Evolutionary conservation across 1,284 basidiomycete species (phyloP).

Genomic region (Tylopilus sp.): DNA sequence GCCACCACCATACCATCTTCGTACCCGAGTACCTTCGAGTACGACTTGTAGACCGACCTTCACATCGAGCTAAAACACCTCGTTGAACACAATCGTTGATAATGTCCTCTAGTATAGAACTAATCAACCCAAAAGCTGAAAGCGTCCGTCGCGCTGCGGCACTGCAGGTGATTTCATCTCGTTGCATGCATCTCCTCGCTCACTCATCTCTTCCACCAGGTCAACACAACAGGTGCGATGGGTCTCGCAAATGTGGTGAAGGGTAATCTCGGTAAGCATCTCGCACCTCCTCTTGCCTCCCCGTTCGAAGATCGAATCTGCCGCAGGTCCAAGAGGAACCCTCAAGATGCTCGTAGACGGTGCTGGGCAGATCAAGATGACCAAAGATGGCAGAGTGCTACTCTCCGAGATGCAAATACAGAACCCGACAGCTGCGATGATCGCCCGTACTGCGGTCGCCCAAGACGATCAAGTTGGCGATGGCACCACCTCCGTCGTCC

Average conservation of each 20-base stretch:
- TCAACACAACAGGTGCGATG: slow-evolving; percentile 91
- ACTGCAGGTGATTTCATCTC: slow-evolving; percentile 68
- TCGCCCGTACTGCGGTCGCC: slow-evolving; percentile 95
- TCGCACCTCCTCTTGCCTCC: slow-evolving; percentile 18
- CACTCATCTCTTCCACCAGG: slow-evolving; percentile 45
- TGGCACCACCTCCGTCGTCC: slow-evolving; percentile 96
- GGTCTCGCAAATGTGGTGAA: slow-evolving; percentile 97
- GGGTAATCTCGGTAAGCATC: slow-evolving; percentile 81
- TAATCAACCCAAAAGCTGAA: slow-evolving; percentile 95
- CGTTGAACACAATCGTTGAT: slow-evolving; percentile 27
- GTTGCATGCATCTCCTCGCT: slow-evolving; percentile 17
- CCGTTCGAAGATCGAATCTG: slow-evolving; percentile 18
- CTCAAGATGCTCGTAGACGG: slow-evolving; percentile 99
- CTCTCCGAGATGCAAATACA: slow-evolving; percentile 99
- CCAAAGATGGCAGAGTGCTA: slow-evolving; percentile 98
- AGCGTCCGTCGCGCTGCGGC: slow-evolving; percentile 90
- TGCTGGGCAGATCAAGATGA: slow-evolving; percentile 99
- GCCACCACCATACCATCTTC: slow-evolving; percentile 15
- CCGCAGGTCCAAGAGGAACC: slow-evolving; percentile 85
- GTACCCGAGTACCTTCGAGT: slow-evolving; percentile 1
- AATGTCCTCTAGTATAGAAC: slow-evolving; percentile 83
- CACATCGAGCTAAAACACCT: slow-evolving; percentile 21
- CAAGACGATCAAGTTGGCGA: slow-evolving; percentile 99
- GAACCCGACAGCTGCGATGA: slow-evolving; percentile 99
- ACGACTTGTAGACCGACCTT: slow-evolving; percentile 12